Percentiles rank a stretch among this genome's conserved stretches.
Evolutionary conservation across 1,139 yeast genomes (phyloP).

Genomic region (Kazachstania sp.): DNA sequence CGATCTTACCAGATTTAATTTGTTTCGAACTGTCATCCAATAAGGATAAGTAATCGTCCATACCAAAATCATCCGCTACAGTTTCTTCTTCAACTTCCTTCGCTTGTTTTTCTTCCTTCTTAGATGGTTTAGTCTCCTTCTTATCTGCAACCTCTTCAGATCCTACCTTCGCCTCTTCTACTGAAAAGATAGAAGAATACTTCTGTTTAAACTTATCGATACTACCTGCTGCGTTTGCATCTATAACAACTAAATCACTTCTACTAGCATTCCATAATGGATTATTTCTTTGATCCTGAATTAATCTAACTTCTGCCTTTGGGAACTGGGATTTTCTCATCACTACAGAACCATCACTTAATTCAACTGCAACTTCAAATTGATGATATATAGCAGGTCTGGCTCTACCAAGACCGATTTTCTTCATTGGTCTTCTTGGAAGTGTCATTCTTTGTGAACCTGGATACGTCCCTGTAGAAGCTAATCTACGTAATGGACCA

Average conservation of each 20-base stretch:
- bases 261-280: constrained; percentile 83
- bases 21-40: constrained; percentile 56
- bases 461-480: constrained; percentile 24
- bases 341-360: constrained; percentile 88
- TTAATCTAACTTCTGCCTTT: constrained; percentile 73
- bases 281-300: constrained; percentile 80
- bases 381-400: constrained; percentile 90
- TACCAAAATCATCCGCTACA: constrained; percentile 22
- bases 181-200: constrained; percentile 47
- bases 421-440: constrained; percentile 34
- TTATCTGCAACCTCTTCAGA: constrained; percentile 8
- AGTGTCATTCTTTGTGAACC: constrained; percentile 24
- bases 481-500: constrained; percentile 14
- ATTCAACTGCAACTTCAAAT: constrained; percentile 77
- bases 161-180: constrained; percentile 19
- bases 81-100: constrained; percentile 9
- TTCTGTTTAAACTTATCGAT: constrained; percentile 76
- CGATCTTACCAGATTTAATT: constrained; percentile 56
- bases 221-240: constrained; percentile 78
- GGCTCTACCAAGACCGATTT: constrained; percentile 55
- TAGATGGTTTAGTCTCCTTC: constrained; percentile 13
- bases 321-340: constrained; percentile 82
- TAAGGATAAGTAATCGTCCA: constrained; percentile 51
- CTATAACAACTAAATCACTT: constrained; percentile 64
- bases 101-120: constrained; percentile 10